A percentile compares a stretch with the other conserved stretches of the same genome.
Conservation (phyloP, 345 rosid genomes). For the Salix udensis region DNA sequence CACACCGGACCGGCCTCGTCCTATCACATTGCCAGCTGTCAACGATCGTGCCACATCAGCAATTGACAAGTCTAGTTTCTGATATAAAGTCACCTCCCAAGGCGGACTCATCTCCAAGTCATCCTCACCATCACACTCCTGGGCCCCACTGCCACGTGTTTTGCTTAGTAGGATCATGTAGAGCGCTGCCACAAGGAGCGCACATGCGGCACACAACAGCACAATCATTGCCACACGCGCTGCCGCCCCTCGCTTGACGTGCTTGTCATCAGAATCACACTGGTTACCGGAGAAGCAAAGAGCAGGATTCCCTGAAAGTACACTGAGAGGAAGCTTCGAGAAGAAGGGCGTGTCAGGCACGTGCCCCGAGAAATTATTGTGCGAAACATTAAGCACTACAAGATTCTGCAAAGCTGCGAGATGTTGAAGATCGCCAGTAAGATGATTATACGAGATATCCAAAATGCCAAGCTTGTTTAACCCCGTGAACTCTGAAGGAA, state of each 20-base stretch:
- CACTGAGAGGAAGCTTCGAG: slow-evolving; percentile 67
- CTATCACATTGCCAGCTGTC: slow-evolving; percentile 58
- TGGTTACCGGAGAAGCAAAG: slow-evolving; percentile 54
- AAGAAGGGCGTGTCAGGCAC: slow-evolving; percentile 80
- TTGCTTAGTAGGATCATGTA: slow-evolving; percentile 51
- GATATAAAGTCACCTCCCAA: slow-evolving; percentile 81
- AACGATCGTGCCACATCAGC: slow-evolving; percentile 50
- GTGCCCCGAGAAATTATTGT: slow-evolving; percentile 71
- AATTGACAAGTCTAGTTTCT: slow-evolving; percentile 74
- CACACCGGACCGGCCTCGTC: slow-evolving; percentile 75
- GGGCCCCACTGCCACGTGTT: slow-evolving; percentile 35
- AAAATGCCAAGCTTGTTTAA: slow-evolving; percentile 61
- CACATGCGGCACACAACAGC: slow-evolving; percentile 55
- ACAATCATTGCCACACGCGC: slow-evolving; percentile 64
- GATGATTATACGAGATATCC: slow-evolving; percentile 70
- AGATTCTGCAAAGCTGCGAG: slow-evolving; percentile 70
- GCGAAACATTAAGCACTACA: slow-evolving; percentile 77
- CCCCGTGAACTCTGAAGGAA: slow-evolving; percentile 54
- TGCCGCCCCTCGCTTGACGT: slow-evolving; percentile 18
- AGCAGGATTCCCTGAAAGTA: slow-evolving; percentile 57
- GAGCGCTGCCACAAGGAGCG: slow-evolving; percentile 58
- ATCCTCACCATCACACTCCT: slow-evolving; percentile 29
- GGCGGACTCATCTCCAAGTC: slow-evolving; percentile 66
- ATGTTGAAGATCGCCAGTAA: slow-evolving; percentile 53
- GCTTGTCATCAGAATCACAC: slow-evolving; percentile 25